Evolutionary conservation across 345 rosid species (phyloP).

Genomic region (Anacardium occidentale): DNA sequence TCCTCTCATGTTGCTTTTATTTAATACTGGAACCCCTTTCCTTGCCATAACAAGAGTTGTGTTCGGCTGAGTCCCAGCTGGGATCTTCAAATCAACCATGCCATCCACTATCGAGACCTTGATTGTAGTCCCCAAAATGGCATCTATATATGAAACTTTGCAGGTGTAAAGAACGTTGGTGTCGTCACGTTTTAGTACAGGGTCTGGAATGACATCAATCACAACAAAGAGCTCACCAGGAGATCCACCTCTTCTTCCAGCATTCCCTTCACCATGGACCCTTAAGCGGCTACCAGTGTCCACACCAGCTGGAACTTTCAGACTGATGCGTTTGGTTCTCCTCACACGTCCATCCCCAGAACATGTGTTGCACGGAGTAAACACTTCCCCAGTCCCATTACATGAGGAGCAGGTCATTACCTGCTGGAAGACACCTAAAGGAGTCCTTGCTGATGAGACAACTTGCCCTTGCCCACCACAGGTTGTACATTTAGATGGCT

Average conservation of each 20-base stretch:
- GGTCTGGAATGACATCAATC: slow-evolving; percentile 82
- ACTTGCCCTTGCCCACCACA: slow-evolving; percentile 99
- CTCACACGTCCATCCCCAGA: slow-evolving; percentile 93
- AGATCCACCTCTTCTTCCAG: slow-evolving; percentile 91
- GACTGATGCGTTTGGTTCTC: slow-evolving; percentile 81
- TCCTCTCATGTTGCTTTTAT: slow-evolving; percentile 86
- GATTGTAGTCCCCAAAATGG: slow-evolving; percentile 81
- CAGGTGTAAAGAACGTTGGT: slow-evolving; percentile 82
- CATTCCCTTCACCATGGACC: slow-evolving; percentile 92
- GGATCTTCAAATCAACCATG: slow-evolving; percentile 88
- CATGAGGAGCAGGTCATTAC: slow-evolving; percentile 92
- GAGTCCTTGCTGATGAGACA: slow-evolving; percentile 84
- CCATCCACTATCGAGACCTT: slow-evolving; percentile 97
- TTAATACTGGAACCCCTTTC: slow-evolving; percentile 87
- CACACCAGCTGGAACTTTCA: slow-evolving; percentile 95
- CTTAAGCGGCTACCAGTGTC: slow-evolving; percentile 93
- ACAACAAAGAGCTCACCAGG: slow-evolving; percentile 86
- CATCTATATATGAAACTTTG: slow-evolving; percentile 87
- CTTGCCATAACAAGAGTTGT: slow-evolving; percentile 93
- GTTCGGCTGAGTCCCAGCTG: slow-evolving; percentile 90
- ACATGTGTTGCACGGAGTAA: slow-evolving; percentile 71
- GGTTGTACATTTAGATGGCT: slow-evolving; percentile 72
- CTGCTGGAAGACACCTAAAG: slow-evolving; percentile 96
- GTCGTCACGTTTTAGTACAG: slow-evolving; percentile 80
- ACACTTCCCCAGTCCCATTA: slow-evolving; percentile 76